Percentiles rank a stretch among this genome's conserved stretches.
Conservation (phyloP, 805 yeast genomes). For the Limtongia smithiae region DNA sequence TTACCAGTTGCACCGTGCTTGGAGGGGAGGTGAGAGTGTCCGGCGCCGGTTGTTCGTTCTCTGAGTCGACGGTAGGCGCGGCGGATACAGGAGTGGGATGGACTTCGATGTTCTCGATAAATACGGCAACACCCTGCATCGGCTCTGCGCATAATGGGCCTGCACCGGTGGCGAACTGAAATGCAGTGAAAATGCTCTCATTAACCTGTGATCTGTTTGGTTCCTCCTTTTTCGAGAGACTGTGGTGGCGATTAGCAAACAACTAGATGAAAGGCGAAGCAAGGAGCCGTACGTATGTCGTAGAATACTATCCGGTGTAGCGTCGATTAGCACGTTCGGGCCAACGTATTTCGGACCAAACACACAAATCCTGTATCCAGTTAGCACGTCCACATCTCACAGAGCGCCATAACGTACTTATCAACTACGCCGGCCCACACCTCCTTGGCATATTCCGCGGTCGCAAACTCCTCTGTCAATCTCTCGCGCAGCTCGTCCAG, state of each 20-base stretch:
- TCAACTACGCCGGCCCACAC: constrained; percentile 29
- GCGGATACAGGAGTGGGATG: constrained; percentile 3
- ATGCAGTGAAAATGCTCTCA: constrained; percentile 72
- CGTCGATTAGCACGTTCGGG: constrained; percentile 67
- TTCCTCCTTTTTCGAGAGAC: constrained; percentile 6
- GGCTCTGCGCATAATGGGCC: constrained; percentile 92
- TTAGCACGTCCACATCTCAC: too few relatives aligned
- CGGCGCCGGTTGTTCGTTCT: constrained; percentile 9
- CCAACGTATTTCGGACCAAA: constrained; percentile 80
- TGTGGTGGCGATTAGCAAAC: constrained; percentile 1
- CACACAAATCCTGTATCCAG: constrained; percentile 45
- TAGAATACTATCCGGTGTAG: constrained; percentile 31
- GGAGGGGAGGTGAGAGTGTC: constrained; percentile 1
- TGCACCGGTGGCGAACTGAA: constrained; percentile 71
- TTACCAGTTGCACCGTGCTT: constrained; percentile 32
- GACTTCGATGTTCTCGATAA: constrained; percentile 43
- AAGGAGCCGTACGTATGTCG: constrained; percentile 5
- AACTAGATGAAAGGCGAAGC: constrained; percentile 37
- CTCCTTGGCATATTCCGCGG: constrained; percentile 34
- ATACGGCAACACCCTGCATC: constrained; percentile 71
- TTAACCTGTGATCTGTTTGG: constrained; percentile 9
- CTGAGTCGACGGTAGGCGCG: constrained; percentile 26
- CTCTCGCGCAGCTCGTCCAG: constrained; percentile 37
- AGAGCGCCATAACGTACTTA: constrained; percentile 16
- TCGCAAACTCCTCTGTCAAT: constrained; percentile 37